Evolutionary conservation across 2,329 filamentous ascomycete genomes (phyloP).

Genomic region (Cercospora beticola): DNA sequence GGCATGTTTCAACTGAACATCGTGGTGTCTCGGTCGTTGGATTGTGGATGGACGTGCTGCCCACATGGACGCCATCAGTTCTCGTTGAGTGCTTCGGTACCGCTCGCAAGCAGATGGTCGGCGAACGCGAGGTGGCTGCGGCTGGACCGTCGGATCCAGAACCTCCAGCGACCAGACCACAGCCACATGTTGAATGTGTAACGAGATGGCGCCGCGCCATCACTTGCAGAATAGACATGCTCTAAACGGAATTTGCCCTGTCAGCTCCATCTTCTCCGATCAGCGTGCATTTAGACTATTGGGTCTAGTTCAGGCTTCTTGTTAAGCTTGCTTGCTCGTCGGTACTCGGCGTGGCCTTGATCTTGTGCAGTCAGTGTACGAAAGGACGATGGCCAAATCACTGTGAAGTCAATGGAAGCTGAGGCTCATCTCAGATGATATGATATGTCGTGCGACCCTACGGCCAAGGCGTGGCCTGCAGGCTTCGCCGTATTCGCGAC

Average conservation of each 20-base stretch:
- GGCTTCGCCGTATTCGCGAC: background rate
- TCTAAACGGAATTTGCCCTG: background rate
- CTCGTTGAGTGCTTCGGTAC: background rate
- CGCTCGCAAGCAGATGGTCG: background rate
- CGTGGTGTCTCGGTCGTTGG: background rate
- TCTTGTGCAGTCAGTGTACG: background rate
- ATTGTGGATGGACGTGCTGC: background rate
- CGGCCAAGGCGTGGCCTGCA: background rate
- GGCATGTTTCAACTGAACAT: background rate
- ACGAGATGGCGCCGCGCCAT: background rate
- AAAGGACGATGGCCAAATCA: background rate
- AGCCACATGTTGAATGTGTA: constrained; percentile 1
- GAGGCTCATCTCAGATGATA: background rate
- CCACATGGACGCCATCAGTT: background rate
- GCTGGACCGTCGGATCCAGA: background rate
- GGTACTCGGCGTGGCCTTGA: background rate
- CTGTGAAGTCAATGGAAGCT: background rate
- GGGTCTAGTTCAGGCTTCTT: constrained; percentile 7
- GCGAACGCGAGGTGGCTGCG: constrained; percentile 1
- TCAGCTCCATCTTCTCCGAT: background rate
- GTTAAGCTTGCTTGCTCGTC: constrained; percentile 2
- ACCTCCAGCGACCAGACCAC: background rate
- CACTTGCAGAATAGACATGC: background rate
- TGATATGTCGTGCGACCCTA: background rate
- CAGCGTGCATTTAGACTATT: background rate